Conservation (phyloP, 176 grass and related monocot genomes). For the bread wheat (Triticum aestivum) region IWGSC_CS_RefSeq_v2.1 NC_057795.1:176226493-176226992, state of each 20-base stretch:
- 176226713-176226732: constrained; percentile 43
- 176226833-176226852: constrained; percentile 56
- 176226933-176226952: constrained; percentile 56
- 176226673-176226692: constrained; percentile 87
- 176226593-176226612: constrained; percentile 64
- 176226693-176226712: constrained; percentile 59
- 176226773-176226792: constrained; percentile 51
- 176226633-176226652: constrained; percentile 46
- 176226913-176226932: constrained; percentile 62
- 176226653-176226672: constrained; percentile 48
- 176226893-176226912: constrained; percentile 77
- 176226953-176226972: constrained; percentile 70
- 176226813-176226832: constrained; percentile 75
- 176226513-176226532: constrained; percentile 60
- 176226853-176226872: constrained; percentile 47
- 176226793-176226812: constrained; percentile 50
- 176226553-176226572: constrained; percentile 55
- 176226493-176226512: constrained; percentile 51
- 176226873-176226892: constrained; percentile 77
- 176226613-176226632: constrained; percentile 73
- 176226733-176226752: constrained; percentile 55
- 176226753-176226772: constrained; percentile 79
- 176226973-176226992: constrained; percentile 75
- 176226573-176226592: constrained; percentile 47
- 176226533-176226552: constrained; percentile 53